These are phyloP conservation scores for Sphaerostilbella broomeana DNA, from an alignment of 2,329 filamentous ascomycete species.

Conservation along the genomic window DNA sequence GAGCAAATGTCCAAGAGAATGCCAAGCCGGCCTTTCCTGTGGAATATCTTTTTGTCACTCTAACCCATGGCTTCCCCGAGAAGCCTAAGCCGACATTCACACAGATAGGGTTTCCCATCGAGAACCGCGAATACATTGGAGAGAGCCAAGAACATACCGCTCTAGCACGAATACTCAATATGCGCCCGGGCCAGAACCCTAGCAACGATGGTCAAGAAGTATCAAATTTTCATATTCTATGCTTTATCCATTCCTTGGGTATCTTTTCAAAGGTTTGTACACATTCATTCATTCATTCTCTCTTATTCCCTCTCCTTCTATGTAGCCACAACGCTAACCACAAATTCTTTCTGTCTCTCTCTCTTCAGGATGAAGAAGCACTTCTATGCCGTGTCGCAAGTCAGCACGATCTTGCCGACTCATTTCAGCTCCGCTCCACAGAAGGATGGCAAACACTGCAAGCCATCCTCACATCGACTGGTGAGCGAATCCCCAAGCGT, in stretches of 20 bases:
- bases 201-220: constrained; percentile 59
- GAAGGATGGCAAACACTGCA: constrained; percentile 91
- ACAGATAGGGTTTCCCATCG: constrained; percentile 72
- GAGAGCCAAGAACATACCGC: constrained; percentile 73
- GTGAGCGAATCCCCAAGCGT: constrained; percentile 89
- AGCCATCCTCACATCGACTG: constrained; percentile 90
- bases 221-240: constrained; percentile 93
- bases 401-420: constrained; percentile 71
- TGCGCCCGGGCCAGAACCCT: constrained; percentile 51
- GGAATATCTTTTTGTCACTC: constrained; percentile 89
- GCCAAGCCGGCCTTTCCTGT: constrained; percentile 95
- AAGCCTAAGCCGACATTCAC: constrained; percentile 71
- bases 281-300: too few relatives aligned
- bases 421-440: constrained; percentile 76
- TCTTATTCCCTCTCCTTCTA: constrained; percentile 21
- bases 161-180: constrained; percentile 62
- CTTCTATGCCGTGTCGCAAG: constrained; percentile 81
- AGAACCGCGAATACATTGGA: constrained; percentile 83
- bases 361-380: constrained; percentile 71
- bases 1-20: constrained; percentile 92
- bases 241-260: constrained; percentile 73
- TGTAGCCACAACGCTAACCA: too few relatives aligned
- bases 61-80: constrained; percentile 93
- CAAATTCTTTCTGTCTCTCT: neutral
- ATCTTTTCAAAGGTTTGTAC: constrained; percentile 86